These are phyloP conservation scores for Scleroderma citrinum DNA, from an alignment of 768 basidiomycete species.

Conservation along the genomic window DNA sequence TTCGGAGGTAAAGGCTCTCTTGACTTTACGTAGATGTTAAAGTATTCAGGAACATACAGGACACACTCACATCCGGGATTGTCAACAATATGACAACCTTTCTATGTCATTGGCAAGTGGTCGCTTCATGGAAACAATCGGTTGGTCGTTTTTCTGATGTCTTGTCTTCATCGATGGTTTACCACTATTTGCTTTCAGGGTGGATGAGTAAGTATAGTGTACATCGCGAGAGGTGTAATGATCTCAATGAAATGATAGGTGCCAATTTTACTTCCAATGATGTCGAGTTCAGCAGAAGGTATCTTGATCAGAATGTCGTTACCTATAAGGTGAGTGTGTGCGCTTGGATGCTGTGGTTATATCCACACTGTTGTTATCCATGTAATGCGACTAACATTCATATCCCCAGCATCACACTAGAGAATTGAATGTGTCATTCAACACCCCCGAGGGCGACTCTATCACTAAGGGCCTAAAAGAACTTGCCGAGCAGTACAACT, in stretches of 20 bases:
- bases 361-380: too few species aligned
- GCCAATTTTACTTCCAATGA: slow-evolving; percentile 47
- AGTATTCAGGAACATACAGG: slow-evolving; percentile 28
- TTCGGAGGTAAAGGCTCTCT: slow-evolving; percentile 52
- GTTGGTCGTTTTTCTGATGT: too few species aligned
- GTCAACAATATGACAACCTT: slow-evolving; percentile 59
- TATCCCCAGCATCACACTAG: slow-evolving; percentile 63
- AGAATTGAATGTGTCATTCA: slow-evolving; percentile 46
- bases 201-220: slow-evolving; percentile 52
- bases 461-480: slow-evolving; percentile 53
- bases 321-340: slow-evolving; percentile 63
- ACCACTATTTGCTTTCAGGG: slow-evolving; percentile 18
- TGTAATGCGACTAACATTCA: neutral
- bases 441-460: slow-evolving; percentile 46
- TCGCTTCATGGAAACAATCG: slow-evolving; percentile 90
- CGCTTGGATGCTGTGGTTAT: too few species aligned
- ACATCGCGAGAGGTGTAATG: neutral
- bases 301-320: slow-evolving; percentile 75
- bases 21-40: neutral
- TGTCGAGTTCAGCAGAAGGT: slow-evolving; percentile 62
- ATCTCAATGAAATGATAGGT: slow-evolving; percentile 24
- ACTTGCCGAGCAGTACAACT: slow-evolving; percentile 53
- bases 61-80: slow-evolving; percentile 78
- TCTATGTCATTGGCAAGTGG: slow-evolving; percentile 80
- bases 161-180: neutral